Conservation (phyloP, 768 basidiomycete genomes). For the Tylopilus sp. region DNA sequence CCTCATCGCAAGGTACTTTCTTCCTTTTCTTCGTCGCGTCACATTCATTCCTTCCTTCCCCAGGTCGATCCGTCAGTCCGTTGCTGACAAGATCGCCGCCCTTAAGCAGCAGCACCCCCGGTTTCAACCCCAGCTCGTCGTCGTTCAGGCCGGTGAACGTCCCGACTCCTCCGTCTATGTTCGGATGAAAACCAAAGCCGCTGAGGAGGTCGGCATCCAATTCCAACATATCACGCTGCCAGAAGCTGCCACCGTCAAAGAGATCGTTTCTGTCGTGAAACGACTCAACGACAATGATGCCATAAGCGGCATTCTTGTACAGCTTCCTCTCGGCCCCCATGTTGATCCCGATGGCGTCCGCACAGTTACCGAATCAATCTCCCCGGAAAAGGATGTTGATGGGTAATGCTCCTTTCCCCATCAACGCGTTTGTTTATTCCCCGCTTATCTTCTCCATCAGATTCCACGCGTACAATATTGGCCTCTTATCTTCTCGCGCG, state of each 20-base stretch:
- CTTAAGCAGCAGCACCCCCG: conserved; percentile 71
- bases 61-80: conserved; percentile 77
- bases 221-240: conserved; percentile 76
- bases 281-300: conserved; percentile 79
- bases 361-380: conserved; percentile 90
- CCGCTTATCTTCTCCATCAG: conserved; percentile 37
- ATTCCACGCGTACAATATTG: conserved; percentile 98
- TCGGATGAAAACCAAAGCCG: conserved; percentile 96
- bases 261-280: conserved; percentile 73
- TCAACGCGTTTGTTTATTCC: not conserved
- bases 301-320: conserved; percentile 89
- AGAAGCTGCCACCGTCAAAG: conserved; percentile 65
- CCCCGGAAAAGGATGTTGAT: conserved; percentile 94
- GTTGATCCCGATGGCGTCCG: conserved; percentile 81
- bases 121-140: conserved; percentile 86
- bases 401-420: conserved; percentile 52
- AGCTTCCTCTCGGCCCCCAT: conserved; percentile 87
- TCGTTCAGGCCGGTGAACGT: conserved; percentile 91
- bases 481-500: conserved; percentile 87
- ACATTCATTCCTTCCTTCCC: conserved; percentile 4
- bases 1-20: conserved; percentile 72
- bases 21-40: conserved; percentile 6
- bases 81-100: conserved; percentile 64
- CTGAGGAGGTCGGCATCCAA: conserved; percentile 88
- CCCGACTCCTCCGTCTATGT: conserved; percentile 91